Evolutionary conservation across 306 rosid species (phyloP).

Genomic region (Cucumis cinereus): DNA sequence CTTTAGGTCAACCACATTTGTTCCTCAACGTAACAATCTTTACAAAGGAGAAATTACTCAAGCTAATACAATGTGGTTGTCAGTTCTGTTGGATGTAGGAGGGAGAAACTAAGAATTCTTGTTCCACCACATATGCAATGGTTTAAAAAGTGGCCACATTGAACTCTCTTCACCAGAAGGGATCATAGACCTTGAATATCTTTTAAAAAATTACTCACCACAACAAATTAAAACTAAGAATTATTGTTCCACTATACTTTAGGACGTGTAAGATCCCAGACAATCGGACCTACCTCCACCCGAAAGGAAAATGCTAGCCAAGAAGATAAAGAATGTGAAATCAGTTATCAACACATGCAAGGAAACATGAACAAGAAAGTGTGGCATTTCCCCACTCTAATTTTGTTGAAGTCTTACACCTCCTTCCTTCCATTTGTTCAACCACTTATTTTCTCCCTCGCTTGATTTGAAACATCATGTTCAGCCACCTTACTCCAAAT

Average conservation of each 20-base stretch:
- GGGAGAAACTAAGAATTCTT: too few species aligned
- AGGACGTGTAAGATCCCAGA: neutral
- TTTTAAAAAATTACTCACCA: neutral
- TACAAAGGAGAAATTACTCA: too few species aligned
- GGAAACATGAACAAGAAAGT: slow-evolving; percentile 5
- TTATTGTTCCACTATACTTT: too few species aligned
- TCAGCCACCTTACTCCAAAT: neutral
- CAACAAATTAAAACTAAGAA: too few species aligned
- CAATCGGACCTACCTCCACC: neutral
- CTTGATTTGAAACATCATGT: neutral
- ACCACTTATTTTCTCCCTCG: neutral
- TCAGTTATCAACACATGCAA: neutral
- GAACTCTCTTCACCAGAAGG: too few species aligned
- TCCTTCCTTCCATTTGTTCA: neutral
- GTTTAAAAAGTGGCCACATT: too few species aligned
- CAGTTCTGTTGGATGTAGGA: too few species aligned
- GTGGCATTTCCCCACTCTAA: neutral
- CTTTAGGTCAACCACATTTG: neutral
- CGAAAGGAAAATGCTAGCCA: neutral
- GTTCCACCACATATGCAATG: too few species aligned
- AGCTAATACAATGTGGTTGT: too few species aligned
- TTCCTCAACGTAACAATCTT: neutral
- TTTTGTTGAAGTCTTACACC: neutral
- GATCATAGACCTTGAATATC: too few species aligned
- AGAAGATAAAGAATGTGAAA: neutral